Conservation (phyloP, 129 eudicot genomes). For the Solidago caesia region DNA sequence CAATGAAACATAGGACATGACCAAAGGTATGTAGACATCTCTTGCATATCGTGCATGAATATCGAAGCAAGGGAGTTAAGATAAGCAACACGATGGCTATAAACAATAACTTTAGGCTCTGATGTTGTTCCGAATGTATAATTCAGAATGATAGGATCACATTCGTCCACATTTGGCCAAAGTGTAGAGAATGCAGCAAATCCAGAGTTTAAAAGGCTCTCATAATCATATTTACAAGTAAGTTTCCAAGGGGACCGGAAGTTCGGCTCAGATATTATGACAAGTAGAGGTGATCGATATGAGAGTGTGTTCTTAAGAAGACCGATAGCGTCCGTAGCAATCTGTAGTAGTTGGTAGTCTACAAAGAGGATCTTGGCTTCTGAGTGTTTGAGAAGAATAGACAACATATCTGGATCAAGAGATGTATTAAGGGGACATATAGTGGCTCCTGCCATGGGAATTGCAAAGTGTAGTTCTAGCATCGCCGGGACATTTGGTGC, state of each 20-base stretch:
- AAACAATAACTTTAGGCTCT: neutral
- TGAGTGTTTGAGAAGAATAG: neutral
- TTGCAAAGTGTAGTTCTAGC: conserved; percentile 3
- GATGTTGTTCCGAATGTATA: neutral
- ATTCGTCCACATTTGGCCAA: neutral
- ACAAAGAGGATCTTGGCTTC: neutral
- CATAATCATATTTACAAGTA: neutral
- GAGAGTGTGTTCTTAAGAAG: neutral
- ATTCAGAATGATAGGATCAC: neutral
- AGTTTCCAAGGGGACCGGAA: neutral
- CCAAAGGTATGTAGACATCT: conserved; percentile 1
- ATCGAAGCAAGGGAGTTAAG: neutral
- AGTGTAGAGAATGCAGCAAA: neutral
- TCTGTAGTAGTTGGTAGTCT: neutral
- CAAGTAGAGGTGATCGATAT: neutral
- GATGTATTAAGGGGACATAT: neutral
- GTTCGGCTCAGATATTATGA: neutral
- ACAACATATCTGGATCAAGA: neutral
- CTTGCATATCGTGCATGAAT: neutral
- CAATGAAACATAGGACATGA: neutral
- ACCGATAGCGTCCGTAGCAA: neutral
- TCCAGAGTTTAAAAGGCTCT: neutral
- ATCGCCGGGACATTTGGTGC: neutral
- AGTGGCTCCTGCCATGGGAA: neutral
- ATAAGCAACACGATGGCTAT: neutral